These are phyloP conservation scores for Pterulicium gracile DNA, from an alignment of 1,284 basidiomycete species.

Conservation along the genomic window DNA sequence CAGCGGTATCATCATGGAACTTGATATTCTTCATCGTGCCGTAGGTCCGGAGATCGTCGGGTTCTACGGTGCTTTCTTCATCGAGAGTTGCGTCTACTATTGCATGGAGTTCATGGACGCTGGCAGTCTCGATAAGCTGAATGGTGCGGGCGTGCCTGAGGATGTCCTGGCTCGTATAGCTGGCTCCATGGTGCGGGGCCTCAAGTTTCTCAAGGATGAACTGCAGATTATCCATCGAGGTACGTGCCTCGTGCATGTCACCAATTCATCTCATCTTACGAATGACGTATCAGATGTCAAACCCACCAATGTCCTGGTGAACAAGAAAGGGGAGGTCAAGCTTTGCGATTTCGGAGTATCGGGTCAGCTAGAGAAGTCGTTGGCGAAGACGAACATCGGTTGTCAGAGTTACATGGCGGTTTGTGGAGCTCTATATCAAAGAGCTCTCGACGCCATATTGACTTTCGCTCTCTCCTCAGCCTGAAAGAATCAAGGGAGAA, in stretches of 20 bases:
- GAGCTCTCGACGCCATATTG: slow-evolving; percentile 19
- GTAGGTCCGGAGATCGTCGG: slow-evolving; percentile 67
- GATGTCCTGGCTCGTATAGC: slow-evolving; percentile 58
- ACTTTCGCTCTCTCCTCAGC: slow-evolving; percentile 31
- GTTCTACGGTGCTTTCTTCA: slow-evolving; percentile 77
- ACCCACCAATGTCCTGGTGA: slow-evolving; percentile 94
- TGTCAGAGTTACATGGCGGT: slow-evolving; percentile 99
- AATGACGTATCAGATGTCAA: slow-evolving; percentile 64
- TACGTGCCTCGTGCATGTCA: slow-evolving; percentile 2
- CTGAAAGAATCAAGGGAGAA: slow-evolving; percentile 93
- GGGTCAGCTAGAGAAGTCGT: slow-evolving; percentile 90
- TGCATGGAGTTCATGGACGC: slow-evolving; percentile 84
- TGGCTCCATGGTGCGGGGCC: slow-evolving; percentile 50
- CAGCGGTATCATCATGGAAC: slow-evolving; percentile 73
- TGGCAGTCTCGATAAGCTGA: slow-evolving; percentile 60
- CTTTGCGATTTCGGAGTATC: slow-evolving; percentile 98
- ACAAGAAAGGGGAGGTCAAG: slow-evolving; percentile 83
- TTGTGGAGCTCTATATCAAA: slow-evolving; percentile 10
- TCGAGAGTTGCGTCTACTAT: slow-evolving; percentile 75
- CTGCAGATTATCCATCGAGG: slow-evolving; percentile 67
- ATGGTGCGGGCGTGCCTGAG: slow-evolving; percentile 42
- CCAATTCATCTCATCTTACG: neutral
- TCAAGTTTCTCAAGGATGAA: slow-evolving; percentile 70
- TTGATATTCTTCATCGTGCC: slow-evolving; percentile 73
- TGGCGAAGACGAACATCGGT: slow-evolving; percentile 98